These are phyloP conservation scores for Anacardium occidentale DNA, from an alignment of 345 rosid genomes.

Conservation along the genomic window DNA sequence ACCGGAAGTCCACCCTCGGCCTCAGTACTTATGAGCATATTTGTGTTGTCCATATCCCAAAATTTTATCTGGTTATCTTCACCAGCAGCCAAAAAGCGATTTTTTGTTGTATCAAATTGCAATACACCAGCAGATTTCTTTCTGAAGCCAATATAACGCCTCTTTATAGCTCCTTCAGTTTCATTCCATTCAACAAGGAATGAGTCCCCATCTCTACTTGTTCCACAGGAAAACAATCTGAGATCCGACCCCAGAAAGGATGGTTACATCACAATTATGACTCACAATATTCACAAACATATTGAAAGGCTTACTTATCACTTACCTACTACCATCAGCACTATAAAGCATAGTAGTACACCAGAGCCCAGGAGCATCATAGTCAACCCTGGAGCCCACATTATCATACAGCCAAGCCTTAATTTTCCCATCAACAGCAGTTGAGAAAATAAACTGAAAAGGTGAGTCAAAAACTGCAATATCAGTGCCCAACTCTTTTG, in stretches of 20 bases:
- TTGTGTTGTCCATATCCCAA: constrained; percentile 74
- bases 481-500: constrained; percentile 1
- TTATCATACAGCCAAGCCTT: constrained; percentile 92
- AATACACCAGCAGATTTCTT: constrained; percentile 59
- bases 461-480: not conserved
- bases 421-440: constrained; percentile 84
- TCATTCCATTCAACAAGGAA: constrained; percentile 78
- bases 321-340: constrained; percentile 86
- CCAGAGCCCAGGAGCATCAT: constrained; percentile 87
- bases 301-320: not conserved
- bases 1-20: constrained; percentile 77
- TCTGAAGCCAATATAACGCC: constrained; percentile 63
- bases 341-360: constrained; percentile 84
- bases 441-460: constrained; percentile 83
- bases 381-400: constrained; percentile 78
- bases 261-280: constrained; percentile 3
- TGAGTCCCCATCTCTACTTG: constrained; percentile 81
- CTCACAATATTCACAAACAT: not conserved
- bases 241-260: constrained; percentile 3
- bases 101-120: constrained; percentile 68
- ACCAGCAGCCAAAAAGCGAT: constrained; percentile 67
- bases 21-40: constrained; percentile 47
- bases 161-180: constrained; percentile 70
- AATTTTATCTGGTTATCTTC: constrained; percentile 61
- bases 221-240: constrained; percentile 79